Conservation (phyloP, 768 basidiomycete species). For the Symmetrospora coprosmae region DNA sequence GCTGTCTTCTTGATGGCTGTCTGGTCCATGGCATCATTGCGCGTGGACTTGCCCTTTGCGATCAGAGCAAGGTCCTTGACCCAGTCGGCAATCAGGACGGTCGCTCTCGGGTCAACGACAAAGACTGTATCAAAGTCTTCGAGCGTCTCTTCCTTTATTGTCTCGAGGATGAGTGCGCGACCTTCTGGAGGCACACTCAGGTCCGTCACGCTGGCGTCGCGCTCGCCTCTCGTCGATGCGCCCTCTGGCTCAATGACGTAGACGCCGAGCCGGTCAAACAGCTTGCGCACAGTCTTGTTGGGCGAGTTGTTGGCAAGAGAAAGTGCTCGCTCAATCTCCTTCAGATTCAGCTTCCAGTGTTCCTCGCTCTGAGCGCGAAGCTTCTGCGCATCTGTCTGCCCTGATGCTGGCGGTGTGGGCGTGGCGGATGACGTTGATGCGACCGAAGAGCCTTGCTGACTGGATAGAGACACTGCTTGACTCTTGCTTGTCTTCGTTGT, state of each 20-base stretch:
- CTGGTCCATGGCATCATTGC: not conserved
- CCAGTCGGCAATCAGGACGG: slow-evolving; percentile 12
- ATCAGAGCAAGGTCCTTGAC: slow-evolving; percentile 4
- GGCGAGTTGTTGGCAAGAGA: slow-evolving; percentile 1
- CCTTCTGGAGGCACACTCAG: slow-evolving; percentile 1
- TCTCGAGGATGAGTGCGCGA: not conserved
- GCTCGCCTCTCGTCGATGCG: not conserved
- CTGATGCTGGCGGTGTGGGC: not conserved
- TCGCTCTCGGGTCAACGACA: slow-evolving; percentile 12
- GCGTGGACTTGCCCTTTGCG: slow-evolving; percentile 15
- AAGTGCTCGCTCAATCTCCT: not conserved
- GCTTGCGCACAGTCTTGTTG: slow-evolving; percentile 4
- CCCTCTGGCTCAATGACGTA: slow-evolving; percentile 8
- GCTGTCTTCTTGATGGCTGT: slow-evolving; percentile 6
- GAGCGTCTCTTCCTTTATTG: not conserved
- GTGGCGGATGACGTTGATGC: not conserved
- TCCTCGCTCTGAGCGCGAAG: not conserved
- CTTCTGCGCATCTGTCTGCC: not conserved
- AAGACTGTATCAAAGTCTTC: slow-evolving; percentile 8
- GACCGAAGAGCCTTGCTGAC: too few species aligned
- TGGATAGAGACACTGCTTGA: too few species aligned
- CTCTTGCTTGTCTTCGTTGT: too few species aligned
- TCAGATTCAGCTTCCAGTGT: not conserved
- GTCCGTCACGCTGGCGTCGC: not conserved
- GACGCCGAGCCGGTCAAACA: not conserved